Evolutionary conservation across 306 rosid genomes (phyloP), one percentile per base, ranked within the genome.

Genomic region (Rosa persica): DNA sequence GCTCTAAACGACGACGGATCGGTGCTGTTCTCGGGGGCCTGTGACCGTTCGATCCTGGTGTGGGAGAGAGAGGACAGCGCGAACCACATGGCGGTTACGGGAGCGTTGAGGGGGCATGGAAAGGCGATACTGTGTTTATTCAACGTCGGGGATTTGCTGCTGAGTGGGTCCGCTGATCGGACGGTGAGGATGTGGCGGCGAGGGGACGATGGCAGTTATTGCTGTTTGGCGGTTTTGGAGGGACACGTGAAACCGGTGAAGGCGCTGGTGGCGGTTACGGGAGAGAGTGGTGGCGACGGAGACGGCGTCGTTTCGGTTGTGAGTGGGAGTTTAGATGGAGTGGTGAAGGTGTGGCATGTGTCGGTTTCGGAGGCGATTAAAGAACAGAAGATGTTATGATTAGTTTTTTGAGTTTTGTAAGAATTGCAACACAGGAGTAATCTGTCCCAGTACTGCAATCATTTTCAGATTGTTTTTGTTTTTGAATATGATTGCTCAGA

Each of bases 31-130:
- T 95, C 98, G 0, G 98, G 98, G 0, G 92, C 98, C 0, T 92
- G 98, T 15, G 98, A 95, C 55, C 90, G 98, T 75, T 91, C 98
- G 4, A 91, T 95, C 40, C 44, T 93, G 85, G 98, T 93, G 62
- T 95, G 98, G 98, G 98, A 93, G 85, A 86, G 88, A 44, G 98
- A 93, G 78, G 91, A 89, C 38, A 91, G 97, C 51, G 98, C 96
- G 58, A 92, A 86, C 68, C 89, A 91, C 42, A 92, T 95, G 97
- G 93, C 85, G 25, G 91, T 95, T 64, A 89, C 82, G 20, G 98
- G 98, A 4, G 98, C 98, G 10, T 43, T 95, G 74, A 89, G 98
- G 69, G 98, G 98, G 0, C 98, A 95, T 75, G 83, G 70, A 12
- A 89, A 83, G 16, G 93, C 98, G 15, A 89, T 95, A 55, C 80